Evolutionary conservation across 164 flowering plant genomes (phyloP), one percentile per base, ranked within the genome.

Genomic region (Vitis vinifera): DNA sequence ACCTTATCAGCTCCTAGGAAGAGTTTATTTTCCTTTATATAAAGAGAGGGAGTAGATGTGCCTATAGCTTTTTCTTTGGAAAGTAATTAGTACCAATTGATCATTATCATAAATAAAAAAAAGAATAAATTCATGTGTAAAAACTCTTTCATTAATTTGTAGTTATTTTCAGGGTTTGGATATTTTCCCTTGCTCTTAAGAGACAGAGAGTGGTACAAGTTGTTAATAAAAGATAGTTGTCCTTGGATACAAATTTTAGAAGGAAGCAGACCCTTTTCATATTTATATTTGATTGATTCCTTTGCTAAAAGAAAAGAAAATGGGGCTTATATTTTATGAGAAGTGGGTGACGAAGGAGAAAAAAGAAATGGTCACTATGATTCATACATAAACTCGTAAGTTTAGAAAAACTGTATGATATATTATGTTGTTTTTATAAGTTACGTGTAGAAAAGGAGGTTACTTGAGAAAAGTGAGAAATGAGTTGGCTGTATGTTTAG

Each of bases 171-270:
- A 37, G 7, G 44, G 44, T 37, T 37, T 37, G 44, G 2, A 37
- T 37, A 37, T 37, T 37, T 37, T 37, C 7, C 71, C n/a, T n/a
- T 5, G 12, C 31, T 50, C 65, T 68, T 58, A 31, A 55, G 58
- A 53, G 79, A 72, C 76, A 68, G 59, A 50, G 23, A 31, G 59
- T 71, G 75, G 66, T 62, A 65, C 68, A 37, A 58, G 10, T 61
- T 76, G 66, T 76, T 57, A 51, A 63, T 52, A 64, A 58, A 57
- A 62, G 72, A 76, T 72, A 71, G 75, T 68, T 76, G 79, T 67
- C 71, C 71, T 61, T 65, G 29, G 57, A 49, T 58, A 70, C 56
- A 66, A 69, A 63, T 67, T 67, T 63, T 19, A 68, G 57, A 55
- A 59, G 59, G 55, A 59, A 57, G 55, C 55, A 17, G 30, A 14